phyloP scores from a whole-genome alignment of 2,329 filamentous ascomycete species.

The Paraconiothyrium brasiliense region DNA sequence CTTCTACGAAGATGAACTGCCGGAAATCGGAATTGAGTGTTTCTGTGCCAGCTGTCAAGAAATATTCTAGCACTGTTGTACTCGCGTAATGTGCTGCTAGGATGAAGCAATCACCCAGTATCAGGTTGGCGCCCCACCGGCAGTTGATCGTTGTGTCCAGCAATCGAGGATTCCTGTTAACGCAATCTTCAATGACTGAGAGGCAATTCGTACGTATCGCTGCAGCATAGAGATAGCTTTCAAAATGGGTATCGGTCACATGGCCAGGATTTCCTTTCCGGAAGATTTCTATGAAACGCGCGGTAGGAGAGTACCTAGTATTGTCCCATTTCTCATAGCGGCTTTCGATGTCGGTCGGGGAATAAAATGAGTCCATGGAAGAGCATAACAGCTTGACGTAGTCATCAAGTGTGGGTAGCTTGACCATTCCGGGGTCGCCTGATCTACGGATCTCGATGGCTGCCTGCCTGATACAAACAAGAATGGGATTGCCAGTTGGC shows the following conservation, averaged over 20 bases:
- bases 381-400: conserved; percentile 2
- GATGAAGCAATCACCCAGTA: neutral
- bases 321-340: neutral
- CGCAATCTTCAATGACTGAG: neutral
- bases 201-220: conserved; percentile 2
- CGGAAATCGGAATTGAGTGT: neutral
- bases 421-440: neutral
- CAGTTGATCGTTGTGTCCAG: neutral
- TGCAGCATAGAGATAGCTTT: conserved; percentile 2
- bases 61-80: neutral
- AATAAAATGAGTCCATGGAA: neutral
- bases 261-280: neutral
- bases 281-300: neutral
- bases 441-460: neutral
- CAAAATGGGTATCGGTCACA: neutral
- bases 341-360: neutral
- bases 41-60: neutral
- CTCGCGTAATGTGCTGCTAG: neutral
- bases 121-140: neutral
- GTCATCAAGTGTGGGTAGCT: neutral
- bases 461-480: neutral
- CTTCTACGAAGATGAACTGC: neutral
- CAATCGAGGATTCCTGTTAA: neutral
- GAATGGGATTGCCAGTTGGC: neutral
- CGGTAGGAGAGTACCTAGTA: conserved; percentile 1